Percentiles rank a stretch among this genome's conserved stretches.
phyloP scores from a whole-genome alignment of 2,329 filamentous ascomycete species.

The Ophiostoma tasmaniense region DNA sequence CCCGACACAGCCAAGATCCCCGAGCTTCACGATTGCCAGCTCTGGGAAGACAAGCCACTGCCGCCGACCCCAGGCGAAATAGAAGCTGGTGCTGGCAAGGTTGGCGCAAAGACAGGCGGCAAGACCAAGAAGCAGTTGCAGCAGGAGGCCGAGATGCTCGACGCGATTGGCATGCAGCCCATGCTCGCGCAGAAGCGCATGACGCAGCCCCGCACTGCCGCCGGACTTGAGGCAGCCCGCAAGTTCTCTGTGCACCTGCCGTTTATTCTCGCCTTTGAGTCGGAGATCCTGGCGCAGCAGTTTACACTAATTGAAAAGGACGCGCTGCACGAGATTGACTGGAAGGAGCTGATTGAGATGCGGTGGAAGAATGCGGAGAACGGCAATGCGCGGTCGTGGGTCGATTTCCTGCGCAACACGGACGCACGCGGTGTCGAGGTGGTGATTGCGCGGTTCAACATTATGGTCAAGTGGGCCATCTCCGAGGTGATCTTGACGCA shows the following conservation, averaged over 20 bases:
- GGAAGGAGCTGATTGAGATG: conserved; percentile 79
- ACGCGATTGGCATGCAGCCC: conserved; percentile 25
- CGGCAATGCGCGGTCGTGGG: conserved; percentile 65
- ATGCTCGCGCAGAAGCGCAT: not conserved
- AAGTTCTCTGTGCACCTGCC: conserved; percentile 57
- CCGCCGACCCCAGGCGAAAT: conserved; percentile 36
- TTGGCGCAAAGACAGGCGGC: not conserved
- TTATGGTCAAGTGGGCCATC: conserved; percentile 80
- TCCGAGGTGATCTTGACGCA: conserved; percentile 72
- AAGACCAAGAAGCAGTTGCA: conserved; percentile 8
- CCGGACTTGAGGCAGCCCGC: conserved; percentile 5
- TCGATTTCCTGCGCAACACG: conserved; percentile 65
- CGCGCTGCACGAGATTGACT: conserved; percentile 76
- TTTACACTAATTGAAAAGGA: conserved; percentile 83
- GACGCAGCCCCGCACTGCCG: not conserved
- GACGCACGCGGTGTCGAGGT: conserved; percentile 71
- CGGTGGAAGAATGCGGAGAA: conserved; percentile 65
- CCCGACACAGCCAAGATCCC: conserved; percentile 32
- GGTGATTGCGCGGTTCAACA: conserved; percentile 77
- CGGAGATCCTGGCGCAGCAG: conserved; percentile 69
- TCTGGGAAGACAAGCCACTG: conserved; percentile 38
- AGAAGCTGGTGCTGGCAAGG: not conserved
- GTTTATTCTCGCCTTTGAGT: conserved; percentile 74
- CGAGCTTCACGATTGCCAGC: conserved; percentile 33
- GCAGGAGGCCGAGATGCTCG: conserved; percentile 21